A percentile compares a stretch with the other conserved stretches of the same genome.
Evolutionary conservation across 352 stramenopile genomes (phyloP).

Genomic region (Phytophthora rubi): DNA sequence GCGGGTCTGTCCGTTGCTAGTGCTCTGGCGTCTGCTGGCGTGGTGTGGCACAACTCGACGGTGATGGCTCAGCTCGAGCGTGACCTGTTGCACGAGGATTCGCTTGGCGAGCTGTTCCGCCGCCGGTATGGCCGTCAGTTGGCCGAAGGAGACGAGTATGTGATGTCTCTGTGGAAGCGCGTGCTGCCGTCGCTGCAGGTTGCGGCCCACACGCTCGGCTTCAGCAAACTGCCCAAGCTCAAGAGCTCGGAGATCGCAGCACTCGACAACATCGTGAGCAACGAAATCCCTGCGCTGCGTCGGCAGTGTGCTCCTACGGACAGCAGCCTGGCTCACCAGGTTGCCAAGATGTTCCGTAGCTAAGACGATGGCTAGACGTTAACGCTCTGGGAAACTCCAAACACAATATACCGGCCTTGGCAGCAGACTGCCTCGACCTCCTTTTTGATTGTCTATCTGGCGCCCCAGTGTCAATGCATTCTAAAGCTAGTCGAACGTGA

Average conservation of each 20-base stretch:
- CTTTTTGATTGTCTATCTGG: conserved; percentile 29
- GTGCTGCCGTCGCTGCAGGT: conserved; percentile 87
- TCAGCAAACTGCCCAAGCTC: conserved; percentile 87
- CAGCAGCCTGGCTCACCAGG: conserved; percentile 84
- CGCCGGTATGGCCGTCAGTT: conserved; percentile 94
- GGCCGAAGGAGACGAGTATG: conserved; percentile 98
- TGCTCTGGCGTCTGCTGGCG: conserved; percentile 77
- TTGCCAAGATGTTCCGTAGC: conserved; percentile 83
- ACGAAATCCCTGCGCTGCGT: conserved; percentile 90
- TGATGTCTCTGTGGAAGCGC: conserved; percentile 93
- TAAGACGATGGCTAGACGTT: conserved; percentile 32
- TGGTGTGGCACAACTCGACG: conserved; percentile 92
- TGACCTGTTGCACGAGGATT: conserved; percentile 87
- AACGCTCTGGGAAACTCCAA: neutral
- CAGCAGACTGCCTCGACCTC: conserved; percentile 15
- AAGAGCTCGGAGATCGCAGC: conserved; percentile 81
- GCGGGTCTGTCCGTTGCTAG: conserved; percentile 81
- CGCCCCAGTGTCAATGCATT: conserved; percentile 17
- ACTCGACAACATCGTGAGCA: conserved; percentile 90
- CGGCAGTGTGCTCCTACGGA: conserved; percentile 83
- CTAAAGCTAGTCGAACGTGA: conserved; percentile 64
- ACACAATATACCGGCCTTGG: conserved; percentile 29
- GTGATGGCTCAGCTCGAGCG: conserved; percentile 88
- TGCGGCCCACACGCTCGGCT: conserved; percentile 85
- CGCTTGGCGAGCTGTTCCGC: conserved; percentile 93